phyloP scores from a whole-genome alignment of 805 yeast species.

The Blastobotrys peoriensis region DNA sequence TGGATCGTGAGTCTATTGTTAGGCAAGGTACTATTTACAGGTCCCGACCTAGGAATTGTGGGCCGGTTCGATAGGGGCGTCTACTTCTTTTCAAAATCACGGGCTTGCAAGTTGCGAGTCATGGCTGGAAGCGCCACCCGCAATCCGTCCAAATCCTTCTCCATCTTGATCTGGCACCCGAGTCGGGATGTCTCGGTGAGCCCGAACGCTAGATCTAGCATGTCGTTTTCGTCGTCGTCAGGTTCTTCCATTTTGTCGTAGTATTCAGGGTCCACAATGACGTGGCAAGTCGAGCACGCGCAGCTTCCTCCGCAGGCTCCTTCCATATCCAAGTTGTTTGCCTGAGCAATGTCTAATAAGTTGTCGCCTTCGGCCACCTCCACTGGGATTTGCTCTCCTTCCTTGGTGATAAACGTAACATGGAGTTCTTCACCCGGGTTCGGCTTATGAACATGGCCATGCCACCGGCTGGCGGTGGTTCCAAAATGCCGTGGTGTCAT shows the following conservation, averaged over 20 bases:
- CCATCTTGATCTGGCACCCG: conserved; percentile 90
- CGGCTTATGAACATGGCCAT: conserved; percentile 88
- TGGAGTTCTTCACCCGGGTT: conserved; percentile 89
- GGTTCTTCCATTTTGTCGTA: conserved; percentile 93
- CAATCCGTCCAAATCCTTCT: conserved; percentile 84
- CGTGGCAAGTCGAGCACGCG: conserved; percentile 97
- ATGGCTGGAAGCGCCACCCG: conserved; percentile 95
- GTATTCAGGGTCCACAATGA: conserved; percentile 90
- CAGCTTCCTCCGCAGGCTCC: conserved; percentile 98
- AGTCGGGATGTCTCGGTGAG: conserved; percentile 92
- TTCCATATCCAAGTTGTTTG: conserved; percentile 89
- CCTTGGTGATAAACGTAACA: conserved; percentile 85
- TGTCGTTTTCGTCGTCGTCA: conserved; percentile 95
- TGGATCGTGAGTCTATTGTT: no score
- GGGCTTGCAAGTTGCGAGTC: conserved; percentile 86
- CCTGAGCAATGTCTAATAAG: conserved; percentile 90
- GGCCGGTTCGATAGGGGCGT: no score
- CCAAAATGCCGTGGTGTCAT: neutral
- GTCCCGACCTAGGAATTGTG: no score
- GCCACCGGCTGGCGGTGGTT: conserved; percentile 29
- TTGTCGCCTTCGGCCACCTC: conserved; percentile 94
- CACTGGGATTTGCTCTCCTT: conserved; percentile 72
- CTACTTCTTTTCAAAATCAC: conserved; percentile 50
- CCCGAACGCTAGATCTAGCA: conserved; percentile 97
- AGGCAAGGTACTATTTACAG: no score